Base-by-base conservation (phyloP, 306 rosid genomes). In the Acacia melanoxylon region DNA sequence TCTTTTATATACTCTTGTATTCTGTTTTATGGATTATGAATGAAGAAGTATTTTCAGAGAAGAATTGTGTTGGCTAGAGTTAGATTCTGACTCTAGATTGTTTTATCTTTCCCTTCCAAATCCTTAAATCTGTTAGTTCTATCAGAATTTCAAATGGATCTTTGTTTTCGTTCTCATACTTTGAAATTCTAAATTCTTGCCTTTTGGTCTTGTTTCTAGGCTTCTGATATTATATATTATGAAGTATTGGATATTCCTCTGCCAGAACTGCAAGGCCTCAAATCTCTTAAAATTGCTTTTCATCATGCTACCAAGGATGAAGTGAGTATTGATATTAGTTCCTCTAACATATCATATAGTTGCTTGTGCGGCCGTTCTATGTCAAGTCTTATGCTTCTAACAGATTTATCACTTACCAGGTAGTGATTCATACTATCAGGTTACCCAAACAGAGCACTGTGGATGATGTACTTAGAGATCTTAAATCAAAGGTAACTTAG, bases 161-260 rank as follows among this genome's bases (percentile, higher is more conserved):
- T 20, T 8, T 54, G 51, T 2, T 24, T 52, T 42, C 35, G 31
- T 69, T 52, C 17, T 58, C 78, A 5, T 67, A 42, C 27, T 66
- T 51, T 11, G 40, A 82, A 35, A 9, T 77, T 8, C 29, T 77
- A 75, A 71, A 52, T 83, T 27, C 46, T 67, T 70, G 10, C 56
- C 48, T 0, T 70, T 51, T 37, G 35, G 1, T 58, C 80, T 68
- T 52, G 48, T 68, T 89, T 80, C 40, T 66, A 93, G 83, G 87
- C 85, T 66, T 93, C 95, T 54, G 97, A 93, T 87, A 91, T 93
- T 72, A 69, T 93, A 33, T 93, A 93, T 76, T 93, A 89, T 74
- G 97, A 93, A 83, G 89, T 91, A 25, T 77, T 93, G 89, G 97
- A 93, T 80, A 92, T 94, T 69, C 97, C 98, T 78, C 94, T 92